Base-by-base conservation (phyloP, 306 rosid species). In the Acacia crassicarpa region DNA sequence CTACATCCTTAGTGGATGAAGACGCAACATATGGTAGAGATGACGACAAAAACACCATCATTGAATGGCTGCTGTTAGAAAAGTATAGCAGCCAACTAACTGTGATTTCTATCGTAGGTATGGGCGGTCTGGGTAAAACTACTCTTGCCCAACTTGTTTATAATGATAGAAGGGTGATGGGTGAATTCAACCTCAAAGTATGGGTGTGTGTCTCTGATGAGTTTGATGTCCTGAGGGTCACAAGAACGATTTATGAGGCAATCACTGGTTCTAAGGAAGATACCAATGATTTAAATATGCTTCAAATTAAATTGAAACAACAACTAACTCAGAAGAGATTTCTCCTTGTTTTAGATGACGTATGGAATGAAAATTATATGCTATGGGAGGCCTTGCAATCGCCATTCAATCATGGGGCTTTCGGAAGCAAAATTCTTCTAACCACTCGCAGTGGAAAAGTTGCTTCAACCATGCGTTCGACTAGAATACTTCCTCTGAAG, bases 271-370 rank as follows among this genome's bases (percentile, higher is more conserved):
- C 9, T 19, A 23, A 72, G 1, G 54, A 51, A 41, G 62, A 81
- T 41, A 40, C 40, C 22, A 62, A 76, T 3, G 81, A 74, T 16
- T 9, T 80, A 5, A 33, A 67, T 16, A 14, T 8, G 3, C 76
- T 82, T 33, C 81, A 81, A 68, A 46, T 15, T 3, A 23, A 30
- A 40, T 27, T 78, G 63, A 49, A 48, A 0, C 38, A 81, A 15
- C 8, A 1, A 1, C 30, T 81, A 2, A 33, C 8, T 1, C 72
- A 68, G 0, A 79, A 75, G 32, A 86, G 74, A 17, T 71, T 86
- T 40, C 46, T 86, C 19, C 17, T 82, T 13, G 63, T 83, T 14
- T 17, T 86, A 1, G 89, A 86, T 4, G 84, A 86, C 22, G 70
- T 83, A 2, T 86, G 89, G 85, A 40, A 76, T n/a, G 80, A 80